Conservation (phyloP, 495 filamentous ascomycete genomes). For the Acidiella bohemica region DNA sequence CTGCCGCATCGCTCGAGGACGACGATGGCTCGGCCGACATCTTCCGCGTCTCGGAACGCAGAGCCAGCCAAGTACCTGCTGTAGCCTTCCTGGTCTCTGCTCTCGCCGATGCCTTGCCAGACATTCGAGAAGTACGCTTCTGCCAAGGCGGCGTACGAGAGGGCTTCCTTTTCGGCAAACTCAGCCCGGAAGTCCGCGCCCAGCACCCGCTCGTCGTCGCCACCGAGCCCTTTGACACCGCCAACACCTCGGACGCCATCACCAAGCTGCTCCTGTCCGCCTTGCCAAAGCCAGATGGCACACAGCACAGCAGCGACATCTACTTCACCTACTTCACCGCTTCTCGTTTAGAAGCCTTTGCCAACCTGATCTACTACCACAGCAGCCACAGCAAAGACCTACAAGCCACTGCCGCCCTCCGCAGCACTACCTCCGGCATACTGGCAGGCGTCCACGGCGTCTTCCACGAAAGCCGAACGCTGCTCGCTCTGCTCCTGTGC, state of each 20-base stretch:
- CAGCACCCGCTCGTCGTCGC: conserved; percentile 52
- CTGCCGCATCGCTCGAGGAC: conserved; percentile 31
- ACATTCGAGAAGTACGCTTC: conserved; percentile 61
- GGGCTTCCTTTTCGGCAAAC: conserved; percentile 57
- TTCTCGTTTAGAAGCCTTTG: conserved; percentile 35
- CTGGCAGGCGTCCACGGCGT: conserved; percentile 56
- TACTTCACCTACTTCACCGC: conserved; percentile 27
- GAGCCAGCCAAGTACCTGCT: conserved; percentile 69
- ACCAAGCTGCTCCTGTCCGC: conserved; percentile 31
- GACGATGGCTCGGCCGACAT: conserved; percentile 35
- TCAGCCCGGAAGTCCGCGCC: conserved; percentile 43
- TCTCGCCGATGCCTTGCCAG: conserved; percentile 53
- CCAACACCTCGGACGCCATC: conserved; percentile 21
- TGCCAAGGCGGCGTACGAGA: conserved; percentile 80
- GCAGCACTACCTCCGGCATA: conserved; percentile 54
- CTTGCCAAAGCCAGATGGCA: conserved; percentile 22
- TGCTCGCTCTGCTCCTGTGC: conserved; percentile 60
- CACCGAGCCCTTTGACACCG: conserved; percentile 38
- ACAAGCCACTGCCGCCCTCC: conserved; percentile 52
- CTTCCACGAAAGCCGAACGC: conserved; percentile 53
- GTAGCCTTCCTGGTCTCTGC: conserved; percentile 65
- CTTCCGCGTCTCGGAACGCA: conserved; percentile 71
- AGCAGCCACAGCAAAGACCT: conserved; percentile 36
- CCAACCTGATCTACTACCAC: conserved; percentile 41
- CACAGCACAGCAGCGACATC: conserved; percentile 22